phyloP scores from a whole-genome alignment of 768 basidiomycete genomes.

The Leccinum imitatum region DNA sequence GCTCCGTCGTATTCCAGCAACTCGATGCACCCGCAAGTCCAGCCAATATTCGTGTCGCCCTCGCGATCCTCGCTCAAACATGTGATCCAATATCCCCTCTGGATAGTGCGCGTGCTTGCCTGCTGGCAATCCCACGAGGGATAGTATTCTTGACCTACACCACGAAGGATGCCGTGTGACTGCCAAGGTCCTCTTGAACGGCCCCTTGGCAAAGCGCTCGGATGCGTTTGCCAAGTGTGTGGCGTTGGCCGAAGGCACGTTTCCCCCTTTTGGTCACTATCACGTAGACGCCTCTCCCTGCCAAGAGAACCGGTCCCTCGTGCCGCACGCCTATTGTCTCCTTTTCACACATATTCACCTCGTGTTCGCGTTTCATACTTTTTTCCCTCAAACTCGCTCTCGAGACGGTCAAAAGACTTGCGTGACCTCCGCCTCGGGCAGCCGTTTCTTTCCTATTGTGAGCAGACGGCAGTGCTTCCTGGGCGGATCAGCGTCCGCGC shows the following conservation, averaged over 20 bases:
- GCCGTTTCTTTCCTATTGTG: conserved; percentile 56
- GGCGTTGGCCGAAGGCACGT: conserved; percentile 43
- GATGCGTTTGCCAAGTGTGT: conserved; percentile 64
- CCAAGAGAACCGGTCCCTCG: conserved; percentile 50
- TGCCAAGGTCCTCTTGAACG: conserved; percentile 56
- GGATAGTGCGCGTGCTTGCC: conserved; percentile 46
- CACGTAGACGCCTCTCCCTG: conserved; percentile 58
- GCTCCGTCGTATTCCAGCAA: conserved; percentile 55
- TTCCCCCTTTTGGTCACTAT: conserved; percentile 49
- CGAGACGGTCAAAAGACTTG: conserved; percentile 26
- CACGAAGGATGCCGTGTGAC: conserved; percentile 52
- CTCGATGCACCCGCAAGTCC: conserved; percentile 47
- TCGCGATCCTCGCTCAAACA: conserved; percentile 46
- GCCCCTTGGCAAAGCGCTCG: conserved; percentile 42
- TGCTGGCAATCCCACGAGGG: conserved; percentile 21
- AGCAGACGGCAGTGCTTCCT: conserved; percentile 51
- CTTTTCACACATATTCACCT: conserved; percentile 33
- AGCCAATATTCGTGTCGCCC: conserved; percentile 43
- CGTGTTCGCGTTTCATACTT: conserved; percentile 61
- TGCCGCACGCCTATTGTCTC: conserved; percentile 45
- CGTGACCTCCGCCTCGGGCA: conserved; percentile 48
- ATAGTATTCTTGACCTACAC: conserved; percentile 52
- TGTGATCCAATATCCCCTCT: conserved; percentile 42
- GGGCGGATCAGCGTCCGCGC: conserved; percentile 43
- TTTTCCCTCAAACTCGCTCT: conserved; percentile 29